These are phyloP conservation scores for Acanthamoeba rhysodes DNA, from an alignment of 208 protist genomes.

Conservation along the genomic window DNA sequence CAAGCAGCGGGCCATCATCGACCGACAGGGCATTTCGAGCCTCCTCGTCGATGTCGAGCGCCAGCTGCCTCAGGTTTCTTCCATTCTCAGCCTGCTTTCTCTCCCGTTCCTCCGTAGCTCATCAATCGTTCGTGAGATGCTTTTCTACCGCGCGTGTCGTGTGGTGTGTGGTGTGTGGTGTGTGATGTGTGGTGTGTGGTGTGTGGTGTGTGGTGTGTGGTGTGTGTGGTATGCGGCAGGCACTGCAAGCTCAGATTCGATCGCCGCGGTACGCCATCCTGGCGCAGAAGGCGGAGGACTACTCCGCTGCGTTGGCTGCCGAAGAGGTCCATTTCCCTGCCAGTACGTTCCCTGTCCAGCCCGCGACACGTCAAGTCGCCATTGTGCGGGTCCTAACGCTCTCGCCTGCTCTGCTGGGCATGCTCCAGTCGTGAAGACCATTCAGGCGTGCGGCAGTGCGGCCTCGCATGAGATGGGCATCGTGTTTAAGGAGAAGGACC, in stretches of 20 bases:
- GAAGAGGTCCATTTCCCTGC: conserved; percentile 11
- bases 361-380: too few relatives aligned
- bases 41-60: conserved; percentile 57
- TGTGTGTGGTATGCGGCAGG: neutral
- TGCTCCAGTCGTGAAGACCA: conserved; percentile 78
- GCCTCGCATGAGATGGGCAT: conserved; percentile 83
- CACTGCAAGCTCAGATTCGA: neutral
- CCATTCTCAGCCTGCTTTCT: neutral
- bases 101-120: too few relatives aligned
- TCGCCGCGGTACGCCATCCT: conserved; percentile 30
- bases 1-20: conserved; percentile 68
- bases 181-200: neutral
- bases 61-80: neutral
- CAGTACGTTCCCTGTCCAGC: neutral
- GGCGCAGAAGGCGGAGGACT: neutral
- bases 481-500: conserved; percentile 77
- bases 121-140: too few relatives aligned
- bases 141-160: neutral
- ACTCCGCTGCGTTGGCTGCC: neutral
- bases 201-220: too few relatives aligned
- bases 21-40: conserved; percentile 31
- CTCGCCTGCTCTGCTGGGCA: too few relatives aligned
- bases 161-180: too few relatives aligned
- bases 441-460: conserved; percentile 79
- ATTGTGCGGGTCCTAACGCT: too few relatives aligned